Evolutionary conservation across 1,139 yeast genomes (phyloP).

Genomic region (Kodamaea fungicola): DNA sequence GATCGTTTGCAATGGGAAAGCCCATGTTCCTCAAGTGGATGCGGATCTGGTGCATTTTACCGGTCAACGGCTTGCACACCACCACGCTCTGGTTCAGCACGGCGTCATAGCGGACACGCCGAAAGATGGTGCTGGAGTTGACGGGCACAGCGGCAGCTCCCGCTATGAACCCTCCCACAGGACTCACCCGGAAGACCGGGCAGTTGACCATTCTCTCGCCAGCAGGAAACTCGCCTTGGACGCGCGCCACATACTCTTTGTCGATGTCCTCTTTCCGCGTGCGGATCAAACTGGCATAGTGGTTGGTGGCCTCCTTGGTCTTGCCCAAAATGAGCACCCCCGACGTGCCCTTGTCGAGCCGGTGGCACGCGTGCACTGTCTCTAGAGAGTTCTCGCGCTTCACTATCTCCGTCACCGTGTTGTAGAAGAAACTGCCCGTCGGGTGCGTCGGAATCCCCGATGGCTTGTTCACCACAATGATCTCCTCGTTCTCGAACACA

Average conservation of each 20-base stretch:
- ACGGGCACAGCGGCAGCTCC: conserved; percentile 27
- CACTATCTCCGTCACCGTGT: conserved; percentile 60
- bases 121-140: conserved; percentile 34
- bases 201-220: conserved; percentile 21
- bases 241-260: conserved; percentile 61
- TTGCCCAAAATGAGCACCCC: conserved; percentile 66
- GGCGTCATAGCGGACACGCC: conserved; percentile 20
- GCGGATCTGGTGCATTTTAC: conserved; percentile 76
- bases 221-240: conserved; percentile 51
- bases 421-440: conserved; percentile 58
- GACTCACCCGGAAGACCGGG: conserved; percentile 36
- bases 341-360: conserved; percentile 73
- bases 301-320: conserved; percentile 39
- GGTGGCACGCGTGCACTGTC: conserved; percentile 56
- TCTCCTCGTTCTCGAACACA: conserved; percentile 43
- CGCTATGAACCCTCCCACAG: conserved; percentile 35
- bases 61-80: conserved; percentile 64
- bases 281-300: conserved; percentile 40
- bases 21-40: conserved; percentile 68
- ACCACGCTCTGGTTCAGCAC: conserved; percentile 51
- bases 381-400: conserved; percentile 33
- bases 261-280: conserved; percentile 32
- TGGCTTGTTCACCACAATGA: conserved; percentile 69
- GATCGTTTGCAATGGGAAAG: conserved; percentile 68
- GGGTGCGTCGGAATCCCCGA: conserved; percentile 82